These are phyloP conservation scores for Ogataea paradorogensis DNA, from an alignment of 805 yeast genomes.

Conservation along the genomic window DNA sequence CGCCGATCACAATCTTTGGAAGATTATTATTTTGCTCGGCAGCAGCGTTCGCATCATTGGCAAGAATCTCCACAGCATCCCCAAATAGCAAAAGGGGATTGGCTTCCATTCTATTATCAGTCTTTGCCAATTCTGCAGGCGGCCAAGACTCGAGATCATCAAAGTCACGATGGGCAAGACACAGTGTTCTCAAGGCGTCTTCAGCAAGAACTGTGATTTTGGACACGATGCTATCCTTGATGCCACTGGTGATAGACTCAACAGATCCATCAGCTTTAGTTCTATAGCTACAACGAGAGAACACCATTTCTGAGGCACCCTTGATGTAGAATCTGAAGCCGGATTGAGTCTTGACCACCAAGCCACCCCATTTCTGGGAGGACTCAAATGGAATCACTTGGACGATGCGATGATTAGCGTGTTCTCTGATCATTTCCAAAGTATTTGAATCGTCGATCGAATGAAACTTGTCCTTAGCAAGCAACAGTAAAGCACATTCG, in stretches of 20 bases:
- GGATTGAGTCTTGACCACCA: constrained; percentile 51
- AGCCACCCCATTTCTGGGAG: constrained; percentile 87
- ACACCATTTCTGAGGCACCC: constrained; percentile 93
- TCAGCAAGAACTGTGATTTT: constrained; percentile 55
- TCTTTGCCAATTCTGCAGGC: constrained; percentile 45
- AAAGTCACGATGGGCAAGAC: constrained; percentile 80
- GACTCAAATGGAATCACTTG: constrained; percentile 91
- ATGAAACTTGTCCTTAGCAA: constrained; percentile 59
- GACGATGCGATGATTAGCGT: constrained; percentile 40
- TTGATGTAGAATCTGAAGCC: constrained; percentile 67
- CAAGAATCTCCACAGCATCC: constrained; percentile 23
- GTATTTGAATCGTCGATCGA: constrained; percentile 37
- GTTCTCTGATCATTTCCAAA: constrained; percentile 47
- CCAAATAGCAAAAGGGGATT: constrained; percentile 42
- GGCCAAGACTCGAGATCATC: constrained; percentile 57
- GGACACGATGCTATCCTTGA: constrained; percentile 29
- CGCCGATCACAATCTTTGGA: constrained; percentile 30
- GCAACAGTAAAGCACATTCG: constrained; percentile 77
- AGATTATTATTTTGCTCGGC: constrained; percentile 14
- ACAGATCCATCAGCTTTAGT: constrained; percentile 31
- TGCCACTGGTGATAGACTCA: constrained; percentile 30
- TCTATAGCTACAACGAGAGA: constrained; percentile 52
- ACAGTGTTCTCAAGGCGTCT: constrained; percentile 82
- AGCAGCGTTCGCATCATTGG: constrained; percentile 21
- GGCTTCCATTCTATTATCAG: constrained; percentile 38